Conservation (phyloP, 106 monocot species). For the Dioscorea alata region DNA sequence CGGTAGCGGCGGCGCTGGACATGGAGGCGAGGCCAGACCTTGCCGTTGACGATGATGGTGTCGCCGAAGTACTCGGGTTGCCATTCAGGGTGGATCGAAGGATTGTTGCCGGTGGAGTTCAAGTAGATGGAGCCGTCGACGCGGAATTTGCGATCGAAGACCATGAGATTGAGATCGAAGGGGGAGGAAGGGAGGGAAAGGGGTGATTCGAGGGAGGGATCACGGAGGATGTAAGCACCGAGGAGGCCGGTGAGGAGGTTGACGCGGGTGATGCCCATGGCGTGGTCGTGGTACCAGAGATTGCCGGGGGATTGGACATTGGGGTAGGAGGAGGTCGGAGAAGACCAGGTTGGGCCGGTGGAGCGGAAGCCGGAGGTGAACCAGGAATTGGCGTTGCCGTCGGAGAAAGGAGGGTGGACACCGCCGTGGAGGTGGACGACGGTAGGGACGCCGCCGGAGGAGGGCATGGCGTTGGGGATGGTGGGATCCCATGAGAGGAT, state of each 20-base stretch:
- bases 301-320: slow-evolving; percentile 74
- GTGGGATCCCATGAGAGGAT: slow-evolving; percentile 69
- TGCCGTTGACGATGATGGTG: slow-evolving; percentile 85
- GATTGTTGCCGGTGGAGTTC: slow-evolving; percentile 75
- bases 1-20: slow-evolving; percentile 65
- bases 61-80: slow-evolving; percentile 94
- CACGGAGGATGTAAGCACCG: slow-evolving; percentile 55
- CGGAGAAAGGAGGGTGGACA: slow-evolving; percentile 41
- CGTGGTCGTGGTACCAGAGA: slow-evolving; percentile 85
- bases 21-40: slow-evolving; percentile 71
- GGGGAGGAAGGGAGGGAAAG: slow-evolving; percentile 51
- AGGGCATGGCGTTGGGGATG: slow-evolving; percentile 34
- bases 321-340: slow-evolving; percentile 29
- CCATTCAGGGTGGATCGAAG: slow-evolving; percentile 83
- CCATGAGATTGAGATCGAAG: slow-evolving; percentile 48
- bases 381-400: slow-evolving; percentile 53
- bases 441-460: slow-evolving; percentile 35
- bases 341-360: slow-evolving; percentile 28
- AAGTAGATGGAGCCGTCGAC: slow-evolving; percentile 76
- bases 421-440: slow-evolving; percentile 46
- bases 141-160: slow-evolving; percentile 74
- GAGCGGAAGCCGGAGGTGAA: slow-evolving; percentile 36
- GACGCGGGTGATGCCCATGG: slow-evolving; percentile 56
- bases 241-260: slow-evolving; percentile 66
- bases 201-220: slow-evolving; percentile 30